Evolutionary conservation across 2,329 filamentous ascomycete genomes (phyloP).

Genomic region (Penicillium olsonii): DNA sequence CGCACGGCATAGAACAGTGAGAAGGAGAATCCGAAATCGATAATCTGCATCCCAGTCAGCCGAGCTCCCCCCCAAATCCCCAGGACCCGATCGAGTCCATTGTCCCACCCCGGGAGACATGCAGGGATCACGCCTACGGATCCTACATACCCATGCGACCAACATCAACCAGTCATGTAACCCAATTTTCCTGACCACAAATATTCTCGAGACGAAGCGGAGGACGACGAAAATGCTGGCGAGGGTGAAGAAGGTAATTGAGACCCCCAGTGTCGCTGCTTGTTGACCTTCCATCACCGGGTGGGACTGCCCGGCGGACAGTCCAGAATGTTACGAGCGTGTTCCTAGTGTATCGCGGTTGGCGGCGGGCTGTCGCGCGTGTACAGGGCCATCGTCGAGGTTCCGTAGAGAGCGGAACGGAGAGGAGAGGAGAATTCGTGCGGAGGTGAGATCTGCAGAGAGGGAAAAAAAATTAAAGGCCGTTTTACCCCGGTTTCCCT

Average conservation of each 20-base stretch:
- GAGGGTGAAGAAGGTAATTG: conserved; percentile 57
- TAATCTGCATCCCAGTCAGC: conserved; percentile 29
- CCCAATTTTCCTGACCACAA: conserved; percentile 70
- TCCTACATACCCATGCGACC: conserved; percentile 66
- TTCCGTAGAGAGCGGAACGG: not conserved
- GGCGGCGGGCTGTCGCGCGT: not conserved
- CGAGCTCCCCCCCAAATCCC: conserved; percentile 2
- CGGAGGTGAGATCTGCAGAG: conserved; percentile 3
- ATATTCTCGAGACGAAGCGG: conserved; percentile 70
- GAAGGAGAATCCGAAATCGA: conserved; percentile 50
- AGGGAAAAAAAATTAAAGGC: conserved; percentile 1
- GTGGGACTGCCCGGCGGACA: conserved; percentile 5
- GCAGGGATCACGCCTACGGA: conserved; percentile 11
- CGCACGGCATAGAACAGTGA: conserved; percentile 48
- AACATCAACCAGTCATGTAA: conserved; percentile 82
- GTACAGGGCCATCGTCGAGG: conserved; percentile 8
- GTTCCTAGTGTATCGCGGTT: not conserved
- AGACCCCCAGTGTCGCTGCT: conserved; percentile 44
- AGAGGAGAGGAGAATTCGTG: conserved; percentile 2
- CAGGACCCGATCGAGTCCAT: not conserved
- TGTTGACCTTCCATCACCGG: conserved; percentile 36
- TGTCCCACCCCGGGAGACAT: conserved; percentile 10
- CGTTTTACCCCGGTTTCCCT: conserved; percentile 8
- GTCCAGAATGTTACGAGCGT: not conserved
- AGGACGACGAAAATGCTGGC: conserved; percentile 74